phyloP scores from a whole-genome alignment of 2,329 filamentous ascomycete genomes.

The Chrysosporium keratinophilum region DNA sequence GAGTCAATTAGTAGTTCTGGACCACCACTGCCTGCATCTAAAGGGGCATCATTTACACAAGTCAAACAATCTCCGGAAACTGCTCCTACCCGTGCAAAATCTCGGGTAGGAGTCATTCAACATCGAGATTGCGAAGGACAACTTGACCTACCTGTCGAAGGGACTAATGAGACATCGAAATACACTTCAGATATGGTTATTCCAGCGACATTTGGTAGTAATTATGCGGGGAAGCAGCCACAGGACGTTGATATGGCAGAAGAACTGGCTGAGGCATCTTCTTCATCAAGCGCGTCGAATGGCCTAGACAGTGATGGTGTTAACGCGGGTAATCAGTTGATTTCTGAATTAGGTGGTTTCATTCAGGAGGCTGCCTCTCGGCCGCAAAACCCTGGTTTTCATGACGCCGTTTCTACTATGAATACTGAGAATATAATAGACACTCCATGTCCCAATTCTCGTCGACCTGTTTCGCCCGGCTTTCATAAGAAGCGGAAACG shows the following conservation, averaged over 20 bases:
- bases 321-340: constrained; percentile 8
- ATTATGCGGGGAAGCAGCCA: background rate
- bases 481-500: background rate
- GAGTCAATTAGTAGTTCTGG: constrained; percentile 9
- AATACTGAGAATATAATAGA: background rate
- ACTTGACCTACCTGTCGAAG: background rate
- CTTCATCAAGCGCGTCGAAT: background rate
- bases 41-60: constrained; percentile 12
- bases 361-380: background rate
- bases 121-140: background rate
- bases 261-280: background rate
- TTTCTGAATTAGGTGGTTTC: constrained; percentile 9
- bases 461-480: background rate
- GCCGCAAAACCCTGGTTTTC: background rate
- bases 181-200: constrained; percentile 10
- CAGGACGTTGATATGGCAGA: too few relatives aligned
- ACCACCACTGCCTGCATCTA: background rate
- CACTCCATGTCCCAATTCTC: background rate
- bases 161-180: background rate
- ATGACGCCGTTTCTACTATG: background rate
- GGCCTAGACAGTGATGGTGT: background rate
- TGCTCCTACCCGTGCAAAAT: background rate
- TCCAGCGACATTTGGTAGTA: constrained; percentile 13
- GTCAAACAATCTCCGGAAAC: constrained; percentile 13
- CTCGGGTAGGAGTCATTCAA: background rate